Percentiles rank a stretch among this genome's conserved stretches.
Evolutionary conservation across 495 filamentous ascomycete genomes (phyloP).

Genomic region (Hypoxylon fragiforme): DNA sequence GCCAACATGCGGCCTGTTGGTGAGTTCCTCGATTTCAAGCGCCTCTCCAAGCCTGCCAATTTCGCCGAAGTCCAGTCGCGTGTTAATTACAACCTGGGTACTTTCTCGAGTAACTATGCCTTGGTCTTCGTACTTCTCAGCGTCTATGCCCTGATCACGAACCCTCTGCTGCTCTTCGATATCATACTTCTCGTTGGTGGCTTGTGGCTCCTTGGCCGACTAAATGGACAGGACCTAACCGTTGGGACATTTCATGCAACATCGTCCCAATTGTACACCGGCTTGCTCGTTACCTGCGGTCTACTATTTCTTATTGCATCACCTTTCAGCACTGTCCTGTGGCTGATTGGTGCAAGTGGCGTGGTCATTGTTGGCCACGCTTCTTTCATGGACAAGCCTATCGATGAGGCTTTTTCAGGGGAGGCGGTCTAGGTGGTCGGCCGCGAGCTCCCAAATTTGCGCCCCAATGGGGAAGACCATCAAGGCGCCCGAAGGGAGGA

Average conservation of each 20-base stretch:
- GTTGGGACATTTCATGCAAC: constrained; percentile 79
- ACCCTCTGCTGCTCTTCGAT: constrained; percentile 81
- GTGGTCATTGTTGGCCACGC: constrained; percentile 94
- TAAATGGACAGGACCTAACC: constrained; percentile 84
- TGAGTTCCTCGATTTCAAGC: constrained; percentile 95
- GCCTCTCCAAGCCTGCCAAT: constrained; percentile 87
- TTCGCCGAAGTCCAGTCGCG: constrained; percentile 90
- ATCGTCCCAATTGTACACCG: constrained; percentile 94
- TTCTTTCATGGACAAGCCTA: constrained; percentile 95
- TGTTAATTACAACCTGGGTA: constrained; percentile 93
- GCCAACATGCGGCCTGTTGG: constrained; percentile 88
- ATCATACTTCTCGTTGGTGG: constrained; percentile 83
- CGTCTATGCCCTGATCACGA: constrained; percentile 92
- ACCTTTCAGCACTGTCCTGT: constrained; percentile 78
- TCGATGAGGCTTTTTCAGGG: constrained; percentile 99
- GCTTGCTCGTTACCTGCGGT: constrained; percentile 74
- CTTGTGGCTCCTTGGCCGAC: constrained; percentile 86
- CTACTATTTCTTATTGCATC: constrained; percentile 83
- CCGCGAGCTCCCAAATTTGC: constrained; percentile 96
- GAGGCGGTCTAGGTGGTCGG: constrained; percentile 99
- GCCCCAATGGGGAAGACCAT: constrained; percentile 99
- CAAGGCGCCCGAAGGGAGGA: constrained; percentile 74
- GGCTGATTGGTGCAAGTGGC: constrained; percentile 92
- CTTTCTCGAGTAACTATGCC: constrained; percentile 99
- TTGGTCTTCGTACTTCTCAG: constrained; percentile 90